Base-by-base conservation (phyloP, 352 stramenopile genomes). In the Globisporangium parvum region DNA sequence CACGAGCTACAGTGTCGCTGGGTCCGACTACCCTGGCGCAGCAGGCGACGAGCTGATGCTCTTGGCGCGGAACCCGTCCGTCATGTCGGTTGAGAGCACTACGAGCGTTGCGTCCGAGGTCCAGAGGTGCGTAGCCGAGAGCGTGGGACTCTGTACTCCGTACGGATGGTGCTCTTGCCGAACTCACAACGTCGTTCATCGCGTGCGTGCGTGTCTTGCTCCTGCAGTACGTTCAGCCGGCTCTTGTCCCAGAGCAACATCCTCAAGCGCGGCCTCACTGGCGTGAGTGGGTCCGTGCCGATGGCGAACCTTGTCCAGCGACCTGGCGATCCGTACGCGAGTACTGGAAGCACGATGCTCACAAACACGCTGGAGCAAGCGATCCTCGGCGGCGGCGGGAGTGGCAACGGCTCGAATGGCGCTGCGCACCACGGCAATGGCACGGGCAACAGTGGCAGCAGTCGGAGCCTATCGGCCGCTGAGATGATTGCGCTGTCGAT, bases 401-500 rank as follows among this genome's bases (percentile, higher is more conserved):
- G 23, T 10, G 24, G 40, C 26, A 44, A 41, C 18, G 14, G 37
- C 2, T 57, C 51, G 26, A 23, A 28, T 20, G 65, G 55, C 14
- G 33, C 40, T 21, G 26, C 18, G 39, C 41, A 47, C 37, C 5
- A 31, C 24, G 3, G n/a, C 20, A 47, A 40, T 51, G 18, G 23
- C 11, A 20, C n/a, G n/a, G 45, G 28, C 9, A 44, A 26, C n/a
- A 59, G 47, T 44, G 52, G 62, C 2, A 68, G 53, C 53, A 65
- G 68, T 23, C 42, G 57, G 1, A 60, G 4, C 21, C 66, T 74
- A 18, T 55, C 86, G 14, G 81, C 78, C 0, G 79, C 81, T 28
- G 81, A 91, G 69, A 89, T 91, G 78, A 91, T 91, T 54, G 80
- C 79, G 24, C 75, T 77, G 18, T 87, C 78, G 1, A 75, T 88